A percentile compares a stretch with the other conserved stretches of the same genome.
Evolutionary conservation across 257 asterid genomes (phyloP).

Genomic region (Nicotiana otophora): DNA sequence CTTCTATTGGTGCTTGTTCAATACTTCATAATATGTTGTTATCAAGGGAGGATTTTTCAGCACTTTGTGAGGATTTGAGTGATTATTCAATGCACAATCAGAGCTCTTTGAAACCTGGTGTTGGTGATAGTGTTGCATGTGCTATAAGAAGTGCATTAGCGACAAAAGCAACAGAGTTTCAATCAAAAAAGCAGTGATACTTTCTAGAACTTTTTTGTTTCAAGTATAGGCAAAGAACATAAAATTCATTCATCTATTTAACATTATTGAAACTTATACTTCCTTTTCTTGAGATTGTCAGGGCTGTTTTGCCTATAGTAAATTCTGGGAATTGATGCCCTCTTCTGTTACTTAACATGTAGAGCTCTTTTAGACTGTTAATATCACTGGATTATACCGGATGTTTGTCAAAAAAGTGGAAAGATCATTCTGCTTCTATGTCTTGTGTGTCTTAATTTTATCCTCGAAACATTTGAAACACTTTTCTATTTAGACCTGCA

Average conservation of each 20-base stretch:
- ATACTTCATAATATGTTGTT: conserved; percentile 83
- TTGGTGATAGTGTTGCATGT: conserved; percentile 21
- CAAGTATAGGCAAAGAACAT: background rate
- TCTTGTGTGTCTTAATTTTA: background rate
- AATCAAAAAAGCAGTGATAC: background rate
- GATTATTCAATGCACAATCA: conserved; percentile 13
- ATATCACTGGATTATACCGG: background rate
- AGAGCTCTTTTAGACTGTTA: background rate
- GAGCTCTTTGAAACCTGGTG: conserved; percentile 6
- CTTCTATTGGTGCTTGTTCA: conserved; percentile 72
- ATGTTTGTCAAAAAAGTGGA: background rate
- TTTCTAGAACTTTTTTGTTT: background rate
- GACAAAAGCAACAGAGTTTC: conserved; percentile 27
- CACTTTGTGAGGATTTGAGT: conserved; percentile 45
- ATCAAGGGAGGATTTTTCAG: conserved; percentile 70
- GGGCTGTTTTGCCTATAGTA: background rate
- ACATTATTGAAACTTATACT: too few relatives aligned
- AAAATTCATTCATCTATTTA: background rate
- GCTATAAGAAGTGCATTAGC: conserved; percentile 48
- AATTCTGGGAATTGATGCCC: background rate
- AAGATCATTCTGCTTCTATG: background rate
- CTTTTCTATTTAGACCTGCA: background rate
- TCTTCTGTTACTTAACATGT: background rate
- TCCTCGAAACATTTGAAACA: background rate
- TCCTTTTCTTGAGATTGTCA: too few relatives aligned